Base-by-base conservation (phyloP, 2,329 filamentous ascomycete species). In the Rhinocladiella mackenziei region DNA sequence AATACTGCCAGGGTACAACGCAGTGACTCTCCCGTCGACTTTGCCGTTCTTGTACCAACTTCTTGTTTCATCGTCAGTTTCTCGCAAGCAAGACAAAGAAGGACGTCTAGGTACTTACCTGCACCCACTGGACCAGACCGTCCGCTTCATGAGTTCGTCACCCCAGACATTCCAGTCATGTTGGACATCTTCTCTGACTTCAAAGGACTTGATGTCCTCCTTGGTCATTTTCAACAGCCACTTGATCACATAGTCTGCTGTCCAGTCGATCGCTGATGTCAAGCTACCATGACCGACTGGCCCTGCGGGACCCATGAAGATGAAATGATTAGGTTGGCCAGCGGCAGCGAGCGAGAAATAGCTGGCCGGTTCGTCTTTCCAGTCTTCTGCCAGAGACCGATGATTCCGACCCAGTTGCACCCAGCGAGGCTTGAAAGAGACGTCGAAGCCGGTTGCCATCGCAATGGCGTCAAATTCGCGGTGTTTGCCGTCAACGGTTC, bases 31-130 rank as follows among this genome's bases (percentile, higher is more conserved):
- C n/a, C 71, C 70, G 34, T 71, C 64, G 3, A 63, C 56, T 2
- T 55, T 63, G 17, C 64, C 65, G 17, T 66, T 64, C 54, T 73
- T 72, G 57, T 78, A 78, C 75, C 74, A 78, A 40, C 70, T 74
- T 44, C 67, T 43, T 38, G 15, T 9, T 32, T 32, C n/a, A 28
- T 23, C 8, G 17, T 11, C n/a, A 38, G 8, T 13, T 14, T 14
- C 9, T 22, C n/a, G n/a, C n/a, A n/a, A n/a, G n/a, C n/a, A n/a
- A n/a, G n/a, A n/a, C n/a, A n/a, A n/a, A n/a, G n/a, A n/a, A n/a
- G n/a, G n/a, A n/a, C n/a, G n/a, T n/a, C n/a, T n/a, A n/a, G n/a
- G n/a, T n/a, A n/a, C 41, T 39, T 14, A 44, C 41, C 43, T 35
- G 43, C 43, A 46, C 18, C 37, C 37, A 36, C 43, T 46, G 7